A percentile compares a stretch with the other conserved stretches of the same genome.
Evolutionary conservation across 2,329 filamentous ascomycete species (phyloP).

Genomic region (Diplodia mutila): DNA sequence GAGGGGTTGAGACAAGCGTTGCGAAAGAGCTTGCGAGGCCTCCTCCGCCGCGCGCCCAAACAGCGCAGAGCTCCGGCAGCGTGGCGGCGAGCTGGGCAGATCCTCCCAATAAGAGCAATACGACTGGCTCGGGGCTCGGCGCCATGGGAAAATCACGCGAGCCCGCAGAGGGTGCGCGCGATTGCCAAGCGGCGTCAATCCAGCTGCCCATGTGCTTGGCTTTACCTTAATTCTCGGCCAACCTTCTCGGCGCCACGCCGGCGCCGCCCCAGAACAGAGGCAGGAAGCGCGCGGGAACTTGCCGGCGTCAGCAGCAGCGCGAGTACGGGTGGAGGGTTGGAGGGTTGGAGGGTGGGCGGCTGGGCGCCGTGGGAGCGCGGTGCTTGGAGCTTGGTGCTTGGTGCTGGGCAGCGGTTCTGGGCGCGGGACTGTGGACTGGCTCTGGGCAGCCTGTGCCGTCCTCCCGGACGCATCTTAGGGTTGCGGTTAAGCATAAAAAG

Average conservation of each 20-base stretch:
- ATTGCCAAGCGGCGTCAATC: conserved; percentile 5
- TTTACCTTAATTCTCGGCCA: conserved; percentile 24
- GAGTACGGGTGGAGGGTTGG: no score
- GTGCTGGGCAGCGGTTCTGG: background rate
- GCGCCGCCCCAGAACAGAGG: conserved; percentile 23
- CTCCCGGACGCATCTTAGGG: background rate
- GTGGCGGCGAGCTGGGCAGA: conserved; percentile 14
- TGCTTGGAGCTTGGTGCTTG: no score
- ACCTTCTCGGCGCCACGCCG: conserved; percentile 23
- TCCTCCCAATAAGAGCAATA: conserved; percentile 16
- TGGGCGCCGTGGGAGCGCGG: background rate
- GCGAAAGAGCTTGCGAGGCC: conserved; percentile 24
- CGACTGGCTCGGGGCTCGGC: conserved; percentile 21
- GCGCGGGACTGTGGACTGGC: background rate
- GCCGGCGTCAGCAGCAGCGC: background rate
- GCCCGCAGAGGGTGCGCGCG: background rate
- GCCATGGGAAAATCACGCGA: conserved; percentile 16
- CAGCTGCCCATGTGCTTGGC: conserved; percentile 17
- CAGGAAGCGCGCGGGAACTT: conserved; percentile 16
- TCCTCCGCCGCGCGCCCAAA: background rate
- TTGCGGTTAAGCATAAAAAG: conserved; percentile 17
- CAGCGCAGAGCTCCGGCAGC: conserved; percentile 13
- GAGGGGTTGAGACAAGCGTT: conserved; percentile 24
- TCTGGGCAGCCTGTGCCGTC: conserved; percentile 3
- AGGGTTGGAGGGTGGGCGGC: background rate